Evolutionary conservation across 805 yeast species (phyloP).

Genomic region (Starmerella bacillaris): DNA sequence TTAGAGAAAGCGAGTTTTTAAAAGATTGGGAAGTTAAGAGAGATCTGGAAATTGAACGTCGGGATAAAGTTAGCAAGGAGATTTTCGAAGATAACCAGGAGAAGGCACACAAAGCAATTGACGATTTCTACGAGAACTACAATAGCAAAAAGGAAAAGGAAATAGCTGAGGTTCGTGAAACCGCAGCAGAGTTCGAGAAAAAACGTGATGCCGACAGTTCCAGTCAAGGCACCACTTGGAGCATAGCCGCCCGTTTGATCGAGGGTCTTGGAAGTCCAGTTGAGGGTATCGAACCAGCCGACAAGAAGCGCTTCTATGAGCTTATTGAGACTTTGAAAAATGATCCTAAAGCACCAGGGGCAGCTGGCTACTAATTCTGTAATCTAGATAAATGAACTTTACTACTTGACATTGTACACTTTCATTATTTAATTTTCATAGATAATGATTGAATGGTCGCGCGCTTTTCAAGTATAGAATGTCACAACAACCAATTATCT

Average conservation of each 20-base stretch:
- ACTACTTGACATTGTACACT: too few species aligned
- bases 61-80: slow-evolving; percentile 53
- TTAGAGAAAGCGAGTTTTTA: slow-evolving; percentile 39
- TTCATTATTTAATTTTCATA: too few species aligned
- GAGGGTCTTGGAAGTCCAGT: slow-evolving; percentile 26
- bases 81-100: slow-evolving; percentile 49
- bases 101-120: slow-evolving; percentile 67
- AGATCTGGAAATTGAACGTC: slow-evolving; percentile 55
- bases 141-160: slow-evolving; percentile 63
- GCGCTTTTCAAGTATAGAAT: too few species aligned
- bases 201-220: slow-evolving; percentile 43
- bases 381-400: too few species aligned
- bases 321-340: slow-evolving; percentile 48
- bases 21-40: slow-evolving; percentile 70
- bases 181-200: slow-evolving; percentile 51
- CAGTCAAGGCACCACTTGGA: slow-evolving; percentile 37
- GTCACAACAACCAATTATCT: too few species aligned
- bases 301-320: slow-evolving; percentile 53
- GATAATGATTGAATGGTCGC: too few species aligned
- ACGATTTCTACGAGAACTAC: slow-evolving; percentile 83
- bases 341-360: slow-evolving; percentile 59
- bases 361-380: slow-evolving; percentile 35
- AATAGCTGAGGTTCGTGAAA: slow-evolving; percentile 42
- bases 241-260: slow-evolving; percentile 37
- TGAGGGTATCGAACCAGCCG: slow-evolving; percentile 32